Evolutionary conservation across 495 filamentous ascomycete species (phyloP).

Genomic region (Penicillium riverlandense): DNA sequence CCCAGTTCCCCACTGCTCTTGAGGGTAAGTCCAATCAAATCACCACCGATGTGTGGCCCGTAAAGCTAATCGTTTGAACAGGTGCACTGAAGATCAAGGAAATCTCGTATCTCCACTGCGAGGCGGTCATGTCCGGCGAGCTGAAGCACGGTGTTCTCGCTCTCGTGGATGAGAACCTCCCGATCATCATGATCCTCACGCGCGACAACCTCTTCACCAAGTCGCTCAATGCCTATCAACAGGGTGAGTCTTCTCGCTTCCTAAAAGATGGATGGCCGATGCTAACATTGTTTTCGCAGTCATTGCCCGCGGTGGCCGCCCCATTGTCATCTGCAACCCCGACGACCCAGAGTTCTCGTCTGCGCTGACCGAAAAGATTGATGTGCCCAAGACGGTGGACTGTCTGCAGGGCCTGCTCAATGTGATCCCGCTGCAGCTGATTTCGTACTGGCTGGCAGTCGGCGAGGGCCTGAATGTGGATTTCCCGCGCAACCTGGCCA

Average conservation of each 20-base stretch:
- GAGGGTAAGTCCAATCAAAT: conserved; percentile 55
- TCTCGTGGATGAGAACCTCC: conserved; percentile 93
- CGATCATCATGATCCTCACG: conserved; percentile 99
- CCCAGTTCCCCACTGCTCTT: conserved; percentile 93
- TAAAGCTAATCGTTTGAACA: conserved; percentile 16
- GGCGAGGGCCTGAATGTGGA: conserved; percentile 93
- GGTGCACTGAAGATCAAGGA: conserved; percentile 98
- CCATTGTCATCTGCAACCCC: conserved; percentile 96
- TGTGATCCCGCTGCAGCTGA: conserved; percentile 94
- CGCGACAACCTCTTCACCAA: conserved; percentile 93
- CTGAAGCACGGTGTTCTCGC: conserved; percentile 97
- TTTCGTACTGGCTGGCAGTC: conserved; percentile 97
- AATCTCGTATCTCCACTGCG: conserved; percentile 98
- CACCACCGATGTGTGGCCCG: conserved; percentile 6
- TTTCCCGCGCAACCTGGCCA: conserved; percentile 95
- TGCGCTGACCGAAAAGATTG: conserved; percentile 89
- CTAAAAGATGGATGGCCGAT: not conserved
- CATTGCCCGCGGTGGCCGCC: conserved; percentile 85
- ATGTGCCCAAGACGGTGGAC: conserved; percentile 93
- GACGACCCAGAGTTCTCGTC: conserved; percentile 81
- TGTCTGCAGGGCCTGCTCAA: conserved; percentile 93
- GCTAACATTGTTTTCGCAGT: conserved; percentile 39
- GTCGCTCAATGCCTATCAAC: conserved; percentile 97
- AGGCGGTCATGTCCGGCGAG: conserved; percentile 99
- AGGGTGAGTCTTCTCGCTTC: conserved; percentile 51